phyloP scores from a whole-genome alignment of 2,329 filamentous ascomycete genomes.

The Phyllosticta capitalensis region DNA sequence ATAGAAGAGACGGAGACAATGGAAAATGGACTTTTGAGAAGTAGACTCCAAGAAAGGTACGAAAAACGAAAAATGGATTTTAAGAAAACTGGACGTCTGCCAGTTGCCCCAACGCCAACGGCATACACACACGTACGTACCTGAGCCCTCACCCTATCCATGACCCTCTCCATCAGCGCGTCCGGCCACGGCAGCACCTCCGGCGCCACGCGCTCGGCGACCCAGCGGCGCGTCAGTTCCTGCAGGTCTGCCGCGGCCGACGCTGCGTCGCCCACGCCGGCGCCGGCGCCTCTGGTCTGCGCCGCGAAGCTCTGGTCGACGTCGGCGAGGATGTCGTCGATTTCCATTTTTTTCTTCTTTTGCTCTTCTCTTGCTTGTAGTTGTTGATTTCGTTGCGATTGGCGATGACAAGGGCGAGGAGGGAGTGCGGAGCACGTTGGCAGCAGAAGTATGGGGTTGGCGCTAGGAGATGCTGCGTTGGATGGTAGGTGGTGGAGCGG shows the following conservation, averaged over 20 bases:
- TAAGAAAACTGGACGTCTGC: too few species aligned
- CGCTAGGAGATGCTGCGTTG: not conserved
- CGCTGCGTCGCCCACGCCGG: not conserved
- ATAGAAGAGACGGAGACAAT: not conserved
- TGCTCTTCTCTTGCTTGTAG: not conserved
- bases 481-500: not conserved
- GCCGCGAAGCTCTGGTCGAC: slow-evolving; percentile 32
- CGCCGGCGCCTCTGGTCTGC: slow-evolving; percentile 22
- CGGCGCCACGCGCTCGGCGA: slow-evolving; percentile 80
- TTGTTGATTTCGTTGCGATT: not conserved
- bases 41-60: not conserved
- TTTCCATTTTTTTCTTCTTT: slow-evolving; percentile 30
- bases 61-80: not conserved
- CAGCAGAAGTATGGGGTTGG: not conserved
- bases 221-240: slow-evolving; percentile 81
- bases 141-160: slow-evolving; percentile 43
- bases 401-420: not conserved
- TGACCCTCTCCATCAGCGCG: slow-evolving; percentile 71
- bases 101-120: too few species aligned
- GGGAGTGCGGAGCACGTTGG: not conserved
- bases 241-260: slow-evolving; percentile 68
- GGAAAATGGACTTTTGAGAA: not conserved
- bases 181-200: slow-evolving; percentile 76
- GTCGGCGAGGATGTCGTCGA: slow-evolving; percentile 44
- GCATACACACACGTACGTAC: slow-evolving; percentile 23